Evolutionary conservation across 768 basidiomycete genomes (phyloP), one percentile per base, ranked within the genome.

Genomic region (Rossbeevera mucosa): DNA sequence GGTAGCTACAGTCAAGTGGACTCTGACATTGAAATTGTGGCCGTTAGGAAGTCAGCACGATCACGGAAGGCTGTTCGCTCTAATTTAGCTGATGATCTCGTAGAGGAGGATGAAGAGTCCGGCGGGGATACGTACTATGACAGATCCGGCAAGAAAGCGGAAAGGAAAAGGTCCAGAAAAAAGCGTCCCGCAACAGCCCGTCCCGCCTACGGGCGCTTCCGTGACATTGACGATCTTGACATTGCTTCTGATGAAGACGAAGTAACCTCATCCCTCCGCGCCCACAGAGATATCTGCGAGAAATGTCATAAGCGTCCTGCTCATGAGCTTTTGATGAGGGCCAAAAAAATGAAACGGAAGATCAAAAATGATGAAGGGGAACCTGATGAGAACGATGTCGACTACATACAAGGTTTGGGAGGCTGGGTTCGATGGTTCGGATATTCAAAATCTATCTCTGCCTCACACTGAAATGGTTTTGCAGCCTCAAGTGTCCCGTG

Each of bases 371-470:
- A 71, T 7, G 74, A 76, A n/a, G 76, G 77, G 38, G 85, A 81
- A 46, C 50, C 57, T 3, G 61, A 68, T 9, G 81, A 79, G 18
- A 76, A 81, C 26, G 83, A 85, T 40, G 71, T 76, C 31, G 79
- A 81, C 31, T 72, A 70, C 44, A 69, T 82, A 9, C 69, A 55
- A 12, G 64, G 66, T 7, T 70, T 86, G 43, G 91, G 91, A 12
- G 91, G 91, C 24, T 94, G 91, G 91, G 81, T 92, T 56, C 78
- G 81, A 70, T 94, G 91, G 89, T 89, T 64, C 51, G 78, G 24
- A 70, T 41, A 28, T 46, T n/a, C n/a, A 31, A 0, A 1, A 28
- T 31, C 5, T 40, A 26, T 41, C 52, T 41, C 43, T 41, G 48
- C 40, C 28, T 36, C 16, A 31, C 53, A 38, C 44, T 65, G 8